Base-by-base conservation (phyloP, 768 basidiomycete genomes). In the Fistulinella prunicolor region DNA sequence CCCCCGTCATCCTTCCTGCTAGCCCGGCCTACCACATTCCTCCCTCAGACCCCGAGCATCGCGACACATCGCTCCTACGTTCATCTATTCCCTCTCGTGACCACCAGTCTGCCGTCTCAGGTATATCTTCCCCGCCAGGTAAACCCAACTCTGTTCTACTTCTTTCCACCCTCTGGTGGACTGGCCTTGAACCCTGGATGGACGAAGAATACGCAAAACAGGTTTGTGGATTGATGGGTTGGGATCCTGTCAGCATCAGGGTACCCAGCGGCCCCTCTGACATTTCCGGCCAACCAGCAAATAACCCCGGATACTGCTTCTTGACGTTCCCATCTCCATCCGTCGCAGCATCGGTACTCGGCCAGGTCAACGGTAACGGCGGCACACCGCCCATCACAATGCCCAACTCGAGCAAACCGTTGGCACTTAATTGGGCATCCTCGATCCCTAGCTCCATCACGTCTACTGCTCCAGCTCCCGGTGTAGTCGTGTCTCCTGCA, bases 131-230 rank as follows among this genome's bases (percentile, higher is more conserved):
- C 49, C 53, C 58, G 47, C 47, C 66, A 52, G 49, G 63, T 38
- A 63, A 64, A 50, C 23, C 58, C 53, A 63, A 55, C 60, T 54
- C 61, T 54, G 53, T 48, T 50, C 34, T 71, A 29, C 66, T 75
- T 40, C 78, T 79, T 63, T 78, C 77, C 50, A 86, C 89, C 35
- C 80, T 92, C 57, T 89, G 82, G 77, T 89, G 94, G 82, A 82
- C 84, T 55, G 87, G 90, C 60, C 80, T 95, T 46, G 93, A 95
- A 68, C 83, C 86, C 56, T 95, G 93, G 93, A 94, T 95, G 94
- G 91, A 94, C 71, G 90, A 93, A 79, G 86, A 89, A 65, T 95
- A 94, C 74, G 88, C 85, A 37, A 86, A 87, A 68, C 87, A 91
- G 65, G 89, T 93, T 60, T 90, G 90, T 69, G 71, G 67, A 38